Percentiles rank a stretch among this genome's conserved stretches.
phyloP scores from a whole-genome alignment of 139 green algal genomes.

The Picochlorum sp. region DNA sequence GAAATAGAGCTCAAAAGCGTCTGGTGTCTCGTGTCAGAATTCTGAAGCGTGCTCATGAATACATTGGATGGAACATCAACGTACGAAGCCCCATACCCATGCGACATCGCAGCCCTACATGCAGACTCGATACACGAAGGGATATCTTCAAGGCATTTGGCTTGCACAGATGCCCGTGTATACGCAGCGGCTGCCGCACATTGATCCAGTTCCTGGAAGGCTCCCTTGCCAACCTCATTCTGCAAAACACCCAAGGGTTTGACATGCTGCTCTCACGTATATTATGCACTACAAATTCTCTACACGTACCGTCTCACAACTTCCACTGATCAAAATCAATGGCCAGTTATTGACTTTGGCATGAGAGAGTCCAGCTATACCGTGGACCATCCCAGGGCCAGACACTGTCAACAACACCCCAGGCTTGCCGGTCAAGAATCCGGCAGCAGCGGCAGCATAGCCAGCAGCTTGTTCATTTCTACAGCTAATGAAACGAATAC shows the following conservation, averaged over 20 bases:
- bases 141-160: conserved; percentile 25
- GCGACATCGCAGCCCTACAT: conserved; percentile 30
- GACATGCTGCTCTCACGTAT: too few relatives aligned
- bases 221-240: conserved; percentile 60
- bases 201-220: conserved; percentile 81
- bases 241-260: conserved; percentile 12
- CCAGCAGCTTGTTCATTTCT: conserved; percentile 80
- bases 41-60: conserved; percentile 28
- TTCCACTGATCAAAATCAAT: conserved; percentile 64
- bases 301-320: conserved; percentile 29
- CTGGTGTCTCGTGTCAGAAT: conserved; percentile 2
- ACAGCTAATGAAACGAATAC: conserved; percentile 71
- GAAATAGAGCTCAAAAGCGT: too few relatives aligned
- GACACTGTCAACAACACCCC: conserved; percentile 75
- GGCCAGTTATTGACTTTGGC: conserved; percentile 69
- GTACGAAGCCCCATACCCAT: conserved; percentile 58
- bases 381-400: conserved; percentile 66
- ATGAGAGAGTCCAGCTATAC: conserved; percentile 60
- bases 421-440: conserved; percentile 62
- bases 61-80: conserved; percentile 70
- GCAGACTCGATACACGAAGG: conserved; percentile 24
- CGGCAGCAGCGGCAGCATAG: conserved; percentile 63
- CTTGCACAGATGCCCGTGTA: conserved; percentile 40
- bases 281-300: not conserved
- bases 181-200: conserved; percentile 43